Base-by-base conservation (phyloP, 225 moss, liverwort and hornwort genomes). In the Pleurozium schreberi region DNA sequence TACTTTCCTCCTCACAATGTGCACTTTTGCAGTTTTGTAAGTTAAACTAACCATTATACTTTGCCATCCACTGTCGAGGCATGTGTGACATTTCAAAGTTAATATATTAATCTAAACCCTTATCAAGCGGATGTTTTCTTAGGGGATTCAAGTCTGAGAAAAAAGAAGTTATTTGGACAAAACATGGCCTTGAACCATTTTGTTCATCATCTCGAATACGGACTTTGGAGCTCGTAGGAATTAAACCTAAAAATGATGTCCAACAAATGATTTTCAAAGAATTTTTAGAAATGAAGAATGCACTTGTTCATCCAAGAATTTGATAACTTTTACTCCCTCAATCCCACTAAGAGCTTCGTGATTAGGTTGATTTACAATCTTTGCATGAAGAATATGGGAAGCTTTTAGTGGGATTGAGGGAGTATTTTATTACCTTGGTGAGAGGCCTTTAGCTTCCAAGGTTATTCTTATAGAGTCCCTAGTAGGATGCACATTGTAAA, bases 81-180 rank as follows among this genome's bases (percentile, higher is more conserved):
- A 30, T 30, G 28, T 16, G 43, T 43, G 71, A 71, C 9, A 27
- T 16, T 27, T 43, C 5, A 42, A 15, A 71, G 8, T 68, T 25
- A 8, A 25, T 25, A 14, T 13, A 26, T 3, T 16, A 17, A 73
- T 28, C 45, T 27, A 6, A 43, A 28, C 49, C 49, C 49, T 49
- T 12, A 52, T 16, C 18, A 55, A 55, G 55, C n/a, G n/a, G n/a
- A n/a, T n/a, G n/a, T n/a, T n/a, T n/a, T n/a, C n/a, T n/a, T n/a
- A n/a, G 1, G n/a, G 0, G 22, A 55, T 55, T 55, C 0, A 0
- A 53, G 8, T 36, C 0, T 38, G 1, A 21, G 14, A 8, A 50
- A 34, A 21, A 11, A 77, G 49, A 11, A 1, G n/a, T n/a, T n/a
- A n/a, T n/a, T 25, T 78, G 26, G 25, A n/a, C 1, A n/a, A 78